These are phyloP conservation scores for Populus euphratica DNA, from an alignment of 345 rosid species.

Conservation along the genomic window DNA sequence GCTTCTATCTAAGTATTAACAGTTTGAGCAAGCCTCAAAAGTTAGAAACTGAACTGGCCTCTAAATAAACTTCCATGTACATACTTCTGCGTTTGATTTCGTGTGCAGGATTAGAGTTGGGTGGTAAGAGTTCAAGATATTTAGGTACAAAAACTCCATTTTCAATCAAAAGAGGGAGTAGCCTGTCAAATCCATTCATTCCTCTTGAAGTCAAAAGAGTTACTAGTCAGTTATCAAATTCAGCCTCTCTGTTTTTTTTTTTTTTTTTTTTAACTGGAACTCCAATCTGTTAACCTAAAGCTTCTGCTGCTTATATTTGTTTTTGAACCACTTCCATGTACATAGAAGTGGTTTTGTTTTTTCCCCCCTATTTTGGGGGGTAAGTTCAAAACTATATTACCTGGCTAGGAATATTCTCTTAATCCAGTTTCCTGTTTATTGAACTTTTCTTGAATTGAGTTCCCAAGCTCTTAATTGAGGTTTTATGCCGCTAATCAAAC, in stretches of 20 bases:
- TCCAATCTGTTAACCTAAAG: background rate
- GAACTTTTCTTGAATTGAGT: background rate
- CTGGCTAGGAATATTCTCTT: background rate
- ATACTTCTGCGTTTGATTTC: slow-evolving; percentile 3
- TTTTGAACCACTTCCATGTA: background rate
- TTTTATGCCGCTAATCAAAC: slow-evolving; percentile 1
- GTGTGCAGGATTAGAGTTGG: background rate
- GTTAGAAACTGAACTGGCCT: background rate
- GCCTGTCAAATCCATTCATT: background rate
- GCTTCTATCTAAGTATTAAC: background rate
- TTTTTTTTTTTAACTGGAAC: background rate
- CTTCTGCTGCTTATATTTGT: background rate
- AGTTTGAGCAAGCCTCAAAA: background rate
- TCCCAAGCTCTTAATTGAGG: background rate
- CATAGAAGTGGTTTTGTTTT: background rate
- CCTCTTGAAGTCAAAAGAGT: background rate
- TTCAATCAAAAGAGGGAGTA: background rate
- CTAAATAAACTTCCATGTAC: background rate
- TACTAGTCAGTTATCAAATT: background rate
- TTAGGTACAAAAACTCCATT: background rate
- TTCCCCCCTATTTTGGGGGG: background rate
- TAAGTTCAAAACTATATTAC: background rate
- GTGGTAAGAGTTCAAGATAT: background rate
- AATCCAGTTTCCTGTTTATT: background rate
- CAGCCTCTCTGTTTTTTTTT: background rate